phyloP scores from a whole-genome alignment of 1,284 basidiomycete genomes.

The Boletellus deceptivus region DNA sequence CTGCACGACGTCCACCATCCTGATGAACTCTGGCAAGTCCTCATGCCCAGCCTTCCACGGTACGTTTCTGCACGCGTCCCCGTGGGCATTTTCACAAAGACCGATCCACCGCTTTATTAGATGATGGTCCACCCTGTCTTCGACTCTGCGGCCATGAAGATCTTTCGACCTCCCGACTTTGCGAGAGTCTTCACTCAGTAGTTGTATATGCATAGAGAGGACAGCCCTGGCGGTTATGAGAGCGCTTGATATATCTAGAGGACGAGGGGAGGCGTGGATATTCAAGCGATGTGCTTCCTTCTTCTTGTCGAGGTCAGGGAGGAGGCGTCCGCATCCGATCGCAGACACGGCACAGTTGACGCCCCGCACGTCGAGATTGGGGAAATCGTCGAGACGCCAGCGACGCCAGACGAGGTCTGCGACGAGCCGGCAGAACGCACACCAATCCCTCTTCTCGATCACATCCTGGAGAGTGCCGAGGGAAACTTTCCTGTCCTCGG shows the following conservation, averaged over 20 bases:
- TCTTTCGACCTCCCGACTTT: constrained; percentile 13
- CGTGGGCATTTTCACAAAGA: neutral
- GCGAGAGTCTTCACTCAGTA: constrained; percentile 17
- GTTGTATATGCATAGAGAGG: constrained; percentile 17
- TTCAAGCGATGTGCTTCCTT: constrained; percentile 17
- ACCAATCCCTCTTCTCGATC: constrained; percentile 6
- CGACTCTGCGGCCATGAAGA: constrained; percentile 22
- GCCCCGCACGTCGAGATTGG: constrained; percentile 7
- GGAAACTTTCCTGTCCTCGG: neutral
- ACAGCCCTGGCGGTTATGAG: constrained; percentile 2
- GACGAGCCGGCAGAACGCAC: constrained; percentile 18
- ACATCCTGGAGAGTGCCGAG: constrained; percentile 17
- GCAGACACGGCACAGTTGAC: constrained; percentile 10
- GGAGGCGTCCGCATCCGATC: neutral
- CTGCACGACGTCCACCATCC: constrained; percentile 9
- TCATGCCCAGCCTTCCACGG: neutral
- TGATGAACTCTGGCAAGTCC: constrained; percentile 1
- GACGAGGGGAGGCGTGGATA: constrained; percentile 10
- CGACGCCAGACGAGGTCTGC: constrained; percentile 8
- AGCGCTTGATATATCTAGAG: constrained; percentile 4
- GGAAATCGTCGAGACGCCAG: constrained; percentile 17
- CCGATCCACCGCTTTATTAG: neutral
- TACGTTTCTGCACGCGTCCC: neutral
- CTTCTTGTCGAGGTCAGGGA: constrained; percentile 3
- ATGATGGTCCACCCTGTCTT: constrained; percentile 8